Evolutionary conservation across 371 early-diverging fungal genomes (phyloP).

Genomic region (Mucor sp.): DNA sequence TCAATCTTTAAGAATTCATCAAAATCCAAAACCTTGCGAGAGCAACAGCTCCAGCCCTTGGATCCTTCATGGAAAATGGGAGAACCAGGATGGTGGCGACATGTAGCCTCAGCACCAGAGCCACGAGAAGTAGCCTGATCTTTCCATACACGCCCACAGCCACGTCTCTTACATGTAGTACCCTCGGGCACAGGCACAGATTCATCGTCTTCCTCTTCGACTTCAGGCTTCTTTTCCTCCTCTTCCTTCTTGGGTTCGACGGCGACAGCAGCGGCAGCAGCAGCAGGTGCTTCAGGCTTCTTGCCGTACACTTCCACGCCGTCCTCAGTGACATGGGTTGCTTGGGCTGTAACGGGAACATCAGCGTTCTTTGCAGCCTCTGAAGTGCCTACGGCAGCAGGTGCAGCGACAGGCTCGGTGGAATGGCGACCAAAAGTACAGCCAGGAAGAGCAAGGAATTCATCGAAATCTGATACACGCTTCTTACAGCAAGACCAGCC

Average conservation of each 20-base stretch:
- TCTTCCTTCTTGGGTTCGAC: conserved; percentile 16
- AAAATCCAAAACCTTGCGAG: conserved; percentile 91
- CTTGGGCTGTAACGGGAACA: conserved; percentile 17
- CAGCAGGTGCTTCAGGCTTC: conserved; percentile 19
- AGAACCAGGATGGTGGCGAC: conserved; percentile 85
- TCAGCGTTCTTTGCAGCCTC: conserved; percentile 1
- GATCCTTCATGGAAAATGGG: conserved; percentile 94
- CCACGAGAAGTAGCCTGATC: conserved; percentile 67
- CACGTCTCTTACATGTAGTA: conserved; percentile 83
- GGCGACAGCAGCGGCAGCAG: conserved; percentile 12
- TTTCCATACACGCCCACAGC: conserved; percentile 74
- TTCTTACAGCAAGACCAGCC: conserved; percentile 97
- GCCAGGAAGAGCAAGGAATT: conserved; percentile 85
- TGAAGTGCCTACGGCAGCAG: conserved; percentile 19
- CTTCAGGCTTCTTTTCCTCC: conserved; percentile 28
- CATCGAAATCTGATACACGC: conserved; percentile 88
- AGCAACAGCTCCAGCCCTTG: conserved; percentile 91
- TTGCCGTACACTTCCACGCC: conserved; percentile 49
- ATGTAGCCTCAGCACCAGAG: conserved; percentile 58
- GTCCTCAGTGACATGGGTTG: conserved; percentile 31
- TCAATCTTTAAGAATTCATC: conserved; percentile 94
- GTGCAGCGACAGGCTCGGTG: conserved; percentile 43
- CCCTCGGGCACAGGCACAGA: conserved; percentile 72
- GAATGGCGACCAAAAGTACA: conserved; percentile 73
- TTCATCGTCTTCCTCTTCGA: conserved; percentile 72